Evolutionary conservation across 257 asterid genomes (phyloP), one percentile per base, ranked within the genome.

Genomic region (Nyctanthes arbortristis): DNA sequence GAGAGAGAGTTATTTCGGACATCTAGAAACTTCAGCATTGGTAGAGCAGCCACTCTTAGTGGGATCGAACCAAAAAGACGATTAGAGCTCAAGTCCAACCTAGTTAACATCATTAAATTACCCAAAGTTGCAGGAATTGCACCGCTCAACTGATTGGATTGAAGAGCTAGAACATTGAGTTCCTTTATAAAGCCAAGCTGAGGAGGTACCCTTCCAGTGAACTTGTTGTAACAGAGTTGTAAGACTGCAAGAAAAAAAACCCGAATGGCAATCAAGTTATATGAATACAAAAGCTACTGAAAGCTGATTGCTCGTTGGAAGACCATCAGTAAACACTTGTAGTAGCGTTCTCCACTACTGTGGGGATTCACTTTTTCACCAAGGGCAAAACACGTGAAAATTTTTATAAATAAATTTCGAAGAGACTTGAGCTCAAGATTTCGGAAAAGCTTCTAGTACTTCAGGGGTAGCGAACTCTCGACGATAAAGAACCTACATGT

Each of bases 91-190:
- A 94, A 78, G 63, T 94, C 97, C 85, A 94, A 49, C 81, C 99
- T 89, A 49, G 86, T 89, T 67, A 94, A 71, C 81, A 72, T 62
- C 70, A 31, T 18, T 74, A 94, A 79, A 30, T 73, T 79, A 24
- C 96, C 99, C 37, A 94, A 81, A 66, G 85, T 86, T 25, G 99
- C 96, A 34, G 97, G 99, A 76, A 93, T 93, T 28, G 99, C 97
- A 64, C 96, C 97, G 32, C 69, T 80, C 78, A 94, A 78, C 73
- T 79, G 84, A 81, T 91, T 94, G 78, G 84, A 83, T 69, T 94
- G 99, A 45, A 94, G 86, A 58, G 97, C 96, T 70, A 91, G 89
- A 75, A 91, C 99, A 77, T 49, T 84, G 59, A 91, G 96, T 34
- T 85, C 88, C 85, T 79, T 85, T 32, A 88, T 61, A 47, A 80